These are phyloP conservation scores for Microbotryomycetes sp. DNA, from an alignment of 1,284 basidiomycete species.

Conservation along the genomic window DNA sequence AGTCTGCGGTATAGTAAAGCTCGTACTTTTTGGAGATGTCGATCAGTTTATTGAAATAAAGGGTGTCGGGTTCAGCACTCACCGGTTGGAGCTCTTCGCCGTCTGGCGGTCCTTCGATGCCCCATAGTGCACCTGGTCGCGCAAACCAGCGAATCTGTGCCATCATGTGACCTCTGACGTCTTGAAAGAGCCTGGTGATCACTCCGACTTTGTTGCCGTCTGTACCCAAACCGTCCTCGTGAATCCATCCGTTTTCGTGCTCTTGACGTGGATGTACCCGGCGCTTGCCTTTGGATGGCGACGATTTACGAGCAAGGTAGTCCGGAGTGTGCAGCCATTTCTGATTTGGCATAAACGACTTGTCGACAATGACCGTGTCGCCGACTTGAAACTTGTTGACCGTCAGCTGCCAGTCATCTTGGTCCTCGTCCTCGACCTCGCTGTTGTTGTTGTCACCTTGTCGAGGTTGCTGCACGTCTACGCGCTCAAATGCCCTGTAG, in stretches of 20 bases:
- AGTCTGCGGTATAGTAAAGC: constrained; percentile 30
- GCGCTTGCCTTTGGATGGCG: not conserved
- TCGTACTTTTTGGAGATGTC: constrained; percentile 19
- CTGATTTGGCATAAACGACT: constrained; percentile 6
- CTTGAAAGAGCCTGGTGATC: constrained; percentile 23
- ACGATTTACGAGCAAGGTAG: not conserved
- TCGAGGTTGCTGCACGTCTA: not conserved
- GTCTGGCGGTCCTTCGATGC: constrained; percentile 16
- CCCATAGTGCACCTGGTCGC: constrained; percentile 26
- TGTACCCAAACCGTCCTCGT: constrained; percentile 21
- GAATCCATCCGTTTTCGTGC: constrained; percentile 15
- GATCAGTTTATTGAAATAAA: not conserved
- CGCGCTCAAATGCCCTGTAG: not conserved
- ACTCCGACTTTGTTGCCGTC: constrained; percentile 23
- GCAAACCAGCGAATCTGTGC: constrained; percentile 29
- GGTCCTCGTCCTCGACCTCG: not conserved
- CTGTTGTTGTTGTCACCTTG: not conserved
- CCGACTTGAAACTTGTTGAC: constrained; percentile 14
- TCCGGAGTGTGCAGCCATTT: constrained; percentile 26
- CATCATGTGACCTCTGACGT: constrained; percentile 13
- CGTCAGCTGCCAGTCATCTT: too few species aligned
- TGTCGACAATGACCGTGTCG: constrained; percentile 19
- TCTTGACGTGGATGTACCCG: not conserved
- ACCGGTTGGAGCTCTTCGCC: constrained; percentile 9
- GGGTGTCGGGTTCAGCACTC: not conserved